phyloP scores from a whole-genome alignment of 805 yeast genomes.

The Deakozyma indianensis region DNA sequence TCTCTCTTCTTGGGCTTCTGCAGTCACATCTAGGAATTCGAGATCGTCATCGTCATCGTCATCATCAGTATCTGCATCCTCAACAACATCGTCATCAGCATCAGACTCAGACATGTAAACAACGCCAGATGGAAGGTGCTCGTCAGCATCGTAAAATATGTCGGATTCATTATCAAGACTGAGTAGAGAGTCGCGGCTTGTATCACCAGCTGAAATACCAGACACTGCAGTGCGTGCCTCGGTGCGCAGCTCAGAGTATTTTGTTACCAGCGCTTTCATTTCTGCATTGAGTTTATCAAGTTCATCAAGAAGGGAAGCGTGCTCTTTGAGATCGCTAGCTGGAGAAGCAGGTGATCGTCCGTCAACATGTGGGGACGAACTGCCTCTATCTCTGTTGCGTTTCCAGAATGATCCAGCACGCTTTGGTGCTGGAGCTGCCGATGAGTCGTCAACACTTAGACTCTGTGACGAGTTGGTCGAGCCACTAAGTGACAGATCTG shows the following conservation, averaged over 20 bases:
- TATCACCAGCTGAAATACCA: neutral
- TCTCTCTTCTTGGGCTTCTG: conserved; percentile 8
- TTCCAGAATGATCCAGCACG: neutral
- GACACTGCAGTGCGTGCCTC: neutral
- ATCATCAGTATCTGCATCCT: conserved; percentile 9
- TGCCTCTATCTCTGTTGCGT: neutral
- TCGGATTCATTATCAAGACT: conserved; percentile 5
- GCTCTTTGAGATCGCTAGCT: neutral
- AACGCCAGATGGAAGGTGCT: conserved; percentile 10
- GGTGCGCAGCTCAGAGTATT: neutral
- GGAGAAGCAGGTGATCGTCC: neutral
- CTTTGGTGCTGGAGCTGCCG: neutral
- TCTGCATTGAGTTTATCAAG: neutral
- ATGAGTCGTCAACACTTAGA: neutral
- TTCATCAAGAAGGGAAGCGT: neutral
- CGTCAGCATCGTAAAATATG: conserved; percentile 11
- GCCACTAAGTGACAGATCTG: neutral
- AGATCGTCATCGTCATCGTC: conserved; percentile 7
- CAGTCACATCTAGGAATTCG: conserved; percentile 6
- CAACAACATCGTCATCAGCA: conserved; percentile 9
- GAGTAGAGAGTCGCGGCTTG: neutral
- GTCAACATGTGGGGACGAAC: neutral
- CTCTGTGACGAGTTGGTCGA: neutral
- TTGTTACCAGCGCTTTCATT: neutral
- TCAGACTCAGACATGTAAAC: conserved; percentile 6